Evolutionary conservation across 306 rosid species (phyloP).

Genomic region (cucumber (Cucumis sativus)): DNA sequence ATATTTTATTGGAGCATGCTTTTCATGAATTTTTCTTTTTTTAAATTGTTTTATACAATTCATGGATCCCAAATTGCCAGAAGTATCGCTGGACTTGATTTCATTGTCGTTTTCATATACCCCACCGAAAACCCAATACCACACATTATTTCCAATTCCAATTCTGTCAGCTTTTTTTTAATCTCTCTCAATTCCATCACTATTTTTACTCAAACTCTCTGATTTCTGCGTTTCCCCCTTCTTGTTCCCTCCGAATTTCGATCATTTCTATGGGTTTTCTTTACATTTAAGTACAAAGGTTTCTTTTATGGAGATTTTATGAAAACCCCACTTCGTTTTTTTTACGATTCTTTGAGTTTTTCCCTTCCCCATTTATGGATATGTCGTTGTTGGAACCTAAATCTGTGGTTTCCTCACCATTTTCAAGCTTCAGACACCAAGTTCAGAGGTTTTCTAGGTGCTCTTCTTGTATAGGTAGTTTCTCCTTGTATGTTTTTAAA

Average conservation of each 20-base stretch:
- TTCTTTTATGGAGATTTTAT: neutral
- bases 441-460: slow-evolving; percentile 25
- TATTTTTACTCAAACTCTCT: neutral
- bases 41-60: neutral
- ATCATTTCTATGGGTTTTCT: slow-evolving; percentile 2
- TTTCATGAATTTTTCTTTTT: neutral
- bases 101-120: neutral
- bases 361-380: slow-evolving; percentile 36
- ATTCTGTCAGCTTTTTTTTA: neutral
- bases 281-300: neutral
- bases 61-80: neutral
- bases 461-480: slow-evolving; percentile 44
- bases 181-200: neutral
- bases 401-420: slow-evolving; percentile 17
- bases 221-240: neutral
- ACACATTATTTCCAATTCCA: neutral
- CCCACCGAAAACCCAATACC: neutral
- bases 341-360: slow-evolving; percentile 6
- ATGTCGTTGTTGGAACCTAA: slow-evolving; percentile 33
- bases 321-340: neutral
- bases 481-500: neutral
- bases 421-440: slow-evolving; percentile 24
- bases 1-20: neutral
- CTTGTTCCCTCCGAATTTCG: slow-evolving; percentile 4
- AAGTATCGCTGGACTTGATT: neutral